Evolutionary conservation across 257 asterid genomes (phyloP).

Genomic region (Striga asiatica): DNA sequence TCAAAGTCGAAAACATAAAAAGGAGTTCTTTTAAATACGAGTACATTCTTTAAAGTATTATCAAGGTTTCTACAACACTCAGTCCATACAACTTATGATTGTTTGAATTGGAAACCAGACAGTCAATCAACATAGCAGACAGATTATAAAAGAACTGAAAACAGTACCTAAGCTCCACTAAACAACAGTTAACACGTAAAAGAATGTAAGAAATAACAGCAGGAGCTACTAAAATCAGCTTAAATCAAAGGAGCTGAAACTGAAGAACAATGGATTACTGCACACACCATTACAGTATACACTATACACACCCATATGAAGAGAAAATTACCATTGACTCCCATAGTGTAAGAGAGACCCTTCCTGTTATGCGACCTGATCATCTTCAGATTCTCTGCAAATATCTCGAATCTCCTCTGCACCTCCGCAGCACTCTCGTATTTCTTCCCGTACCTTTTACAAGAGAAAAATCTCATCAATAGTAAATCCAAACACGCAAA

Average conservation of each 20-base stretch:
- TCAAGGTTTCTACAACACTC: neutral
- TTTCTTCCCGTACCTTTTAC: constrained; percentile 55
- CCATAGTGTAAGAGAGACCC: constrained; percentile 70
- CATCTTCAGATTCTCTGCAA: constrained; percentile 51
- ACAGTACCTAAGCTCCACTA: neutral
- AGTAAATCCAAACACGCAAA: neutral
- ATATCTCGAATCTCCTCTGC: constrained; percentile 55
- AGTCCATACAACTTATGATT: neutral
- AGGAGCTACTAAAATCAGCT: neutral
- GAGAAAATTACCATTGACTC: constrained; percentile 45
- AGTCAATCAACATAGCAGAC: neutral
- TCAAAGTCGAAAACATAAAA: no score
- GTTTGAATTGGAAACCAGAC: neutral
- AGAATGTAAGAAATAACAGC: neutral
- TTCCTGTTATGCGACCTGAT: constrained; percentile 79
- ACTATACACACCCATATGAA: no score
- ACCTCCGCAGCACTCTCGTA: constrained; percentile 65
- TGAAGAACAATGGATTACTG: neutral
- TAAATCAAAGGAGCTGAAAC: neutral
- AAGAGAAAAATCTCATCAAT: neutral
- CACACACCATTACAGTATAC: no score
- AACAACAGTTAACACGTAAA: neutral
- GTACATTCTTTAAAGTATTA: no score
- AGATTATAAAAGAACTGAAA: neutral
- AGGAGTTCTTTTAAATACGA: no score